phyloP scores from a whole-genome alignment of 257 asterid genomes.

The Eucommia ulmoides region DNA sequence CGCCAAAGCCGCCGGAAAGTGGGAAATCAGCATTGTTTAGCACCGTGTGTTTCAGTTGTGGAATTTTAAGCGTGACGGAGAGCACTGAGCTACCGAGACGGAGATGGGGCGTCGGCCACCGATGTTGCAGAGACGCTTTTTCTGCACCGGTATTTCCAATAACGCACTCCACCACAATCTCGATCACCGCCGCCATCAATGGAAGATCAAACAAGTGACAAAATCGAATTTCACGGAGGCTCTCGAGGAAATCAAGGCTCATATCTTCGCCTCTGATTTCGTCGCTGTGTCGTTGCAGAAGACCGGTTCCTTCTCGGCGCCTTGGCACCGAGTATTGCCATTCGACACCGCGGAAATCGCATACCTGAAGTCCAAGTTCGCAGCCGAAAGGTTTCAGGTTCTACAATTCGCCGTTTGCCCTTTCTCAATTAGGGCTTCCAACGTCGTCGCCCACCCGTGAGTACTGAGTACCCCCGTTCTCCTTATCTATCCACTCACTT shows the following conservation, averaged over 20 bases:
- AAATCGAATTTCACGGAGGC: conserved; percentile 53
- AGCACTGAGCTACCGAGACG: too few species aligned
- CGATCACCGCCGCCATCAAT: conserved; percentile 12
- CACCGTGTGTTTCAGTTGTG: too few species aligned
- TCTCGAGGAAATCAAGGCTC: conserved; percentile 29
- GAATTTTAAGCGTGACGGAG: too few species aligned
- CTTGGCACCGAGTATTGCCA: conserved; percentile 69
- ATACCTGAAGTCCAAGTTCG: conserved; percentile 52
- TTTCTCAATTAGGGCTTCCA: conserved; percentile 49
- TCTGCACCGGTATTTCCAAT: conserved; percentile 32
- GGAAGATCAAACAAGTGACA: conserved; percentile 59
- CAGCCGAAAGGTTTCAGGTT: conserved; percentile 70
- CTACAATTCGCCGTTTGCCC: conserved; percentile 92
- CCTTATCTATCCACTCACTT: too few species aligned
- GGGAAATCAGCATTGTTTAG: too few species aligned
- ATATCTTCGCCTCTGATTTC: conserved; percentile 40
- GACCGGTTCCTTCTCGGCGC: conserved; percentile 70
- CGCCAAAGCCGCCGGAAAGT: too few species aligned
- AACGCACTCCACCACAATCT: conserved; percentile 20
- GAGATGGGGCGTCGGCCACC: too few species aligned
- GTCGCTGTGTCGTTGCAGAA: conserved; percentile 51
- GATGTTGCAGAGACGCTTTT: conserved; percentile 39
- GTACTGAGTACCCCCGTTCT: too few species aligned
- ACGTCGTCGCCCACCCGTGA: conserved; percentile 70
- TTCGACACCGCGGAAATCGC: conserved; percentile 64